phyloP scores from a whole-genome alignment of 2,329 filamentous ascomycete species.

The Trematosphaeria pertusa region DNA sequence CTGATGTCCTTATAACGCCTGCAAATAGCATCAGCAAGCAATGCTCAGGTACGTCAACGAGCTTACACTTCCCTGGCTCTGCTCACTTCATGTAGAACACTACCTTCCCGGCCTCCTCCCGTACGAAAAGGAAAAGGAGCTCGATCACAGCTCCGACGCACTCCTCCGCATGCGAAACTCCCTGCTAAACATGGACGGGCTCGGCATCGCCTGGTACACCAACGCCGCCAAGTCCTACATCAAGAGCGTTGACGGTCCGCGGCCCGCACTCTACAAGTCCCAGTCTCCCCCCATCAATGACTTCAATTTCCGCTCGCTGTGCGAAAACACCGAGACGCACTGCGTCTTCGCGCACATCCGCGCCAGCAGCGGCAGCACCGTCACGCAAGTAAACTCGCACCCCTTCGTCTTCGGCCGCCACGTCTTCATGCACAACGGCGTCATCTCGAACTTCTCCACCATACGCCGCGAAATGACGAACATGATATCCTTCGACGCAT shows the following conservation, averaged over 20 bases:
- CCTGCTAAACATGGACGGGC: slow-evolving; percentile 62
- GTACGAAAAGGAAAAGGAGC: slow-evolving; percentile 50
- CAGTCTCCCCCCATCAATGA: slow-evolving; percentile 61
- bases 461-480: slow-evolving; percentile 57
- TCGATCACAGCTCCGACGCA: slow-evolving; percentile 50
- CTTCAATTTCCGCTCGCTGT: slow-evolving; percentile 61
- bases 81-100: slow-evolving; percentile 49
- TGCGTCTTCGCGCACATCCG: slow-evolving; percentile 63
- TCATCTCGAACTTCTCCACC: slow-evolving; percentile 54
- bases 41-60: slow-evolving; percentile 23
- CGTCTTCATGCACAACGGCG: slow-evolving; percentile 64
- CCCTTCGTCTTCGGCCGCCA: slow-evolving; percentile 63
- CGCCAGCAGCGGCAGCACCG: slow-evolving; percentile 56
- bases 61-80: not conserved
- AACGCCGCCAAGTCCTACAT: slow-evolving; percentile 51
- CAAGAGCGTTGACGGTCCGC: slow-evolving; percentile 45
- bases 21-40: slow-evolving; percentile 46
- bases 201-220: slow-evolving; percentile 64
- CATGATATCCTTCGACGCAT: slow-evolving; percentile 56
- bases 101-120: slow-evolving; percentile 62
- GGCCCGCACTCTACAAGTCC: slow-evolving; percentile 61
- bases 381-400: slow-evolving; percentile 61
- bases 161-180: slow-evolving; percentile 59
- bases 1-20: slow-evolving; percentile 60
- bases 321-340: slow-evolving; percentile 58